These are phyloP conservation scores for Periglandula ipomoeae DNA, from an alignment of 2,329 filamentous ascomycete genomes.

Conservation along the genomic window DNA sequence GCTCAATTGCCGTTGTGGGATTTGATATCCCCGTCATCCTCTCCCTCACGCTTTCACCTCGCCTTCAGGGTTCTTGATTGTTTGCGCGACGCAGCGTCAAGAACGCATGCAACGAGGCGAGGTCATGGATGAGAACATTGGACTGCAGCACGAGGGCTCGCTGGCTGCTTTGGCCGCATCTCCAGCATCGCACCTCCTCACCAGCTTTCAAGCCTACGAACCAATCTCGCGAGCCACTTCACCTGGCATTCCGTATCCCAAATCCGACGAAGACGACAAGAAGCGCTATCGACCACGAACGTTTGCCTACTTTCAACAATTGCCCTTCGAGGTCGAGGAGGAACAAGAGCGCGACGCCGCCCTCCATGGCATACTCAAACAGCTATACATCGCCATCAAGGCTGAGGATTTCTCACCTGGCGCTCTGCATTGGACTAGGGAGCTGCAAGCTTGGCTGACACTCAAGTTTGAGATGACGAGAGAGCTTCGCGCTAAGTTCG, in stretches of 20 bases:
- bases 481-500: constrained; percentile 71
- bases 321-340: constrained; percentile 83
- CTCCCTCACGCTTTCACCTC: not conserved
- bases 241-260: constrained; percentile 55
- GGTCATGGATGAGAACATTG: constrained; percentile 31
- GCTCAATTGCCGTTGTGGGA: not conserved
- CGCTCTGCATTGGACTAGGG: constrained; percentile 92
- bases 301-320: constrained; percentile 83
- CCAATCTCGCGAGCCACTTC: constrained; percentile 81
- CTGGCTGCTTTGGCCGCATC: constrained; percentile 22
- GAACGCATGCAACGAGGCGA: not conserved
- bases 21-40: not conserved
- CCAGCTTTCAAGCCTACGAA: constrained; percentile 41
- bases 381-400: constrained; percentile 84
- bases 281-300: constrained; percentile 76
- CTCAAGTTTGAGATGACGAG: constrained; percentile 96
- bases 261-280: constrained; percentile 41
- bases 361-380: constrained; percentile 79
- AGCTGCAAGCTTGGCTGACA: constrained; percentile 88
- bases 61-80: constrained; percentile 1
- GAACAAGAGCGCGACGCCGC: constrained; percentile 68
- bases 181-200: constrained; percentile 21
- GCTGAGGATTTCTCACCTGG: constrained; percentile 91
- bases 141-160: constrained; percentile 22
- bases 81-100: not conserved